Evolutionary conservation across 306 rosid genomes (phyloP).

Genomic region (Boehmeria nivea): DNA sequence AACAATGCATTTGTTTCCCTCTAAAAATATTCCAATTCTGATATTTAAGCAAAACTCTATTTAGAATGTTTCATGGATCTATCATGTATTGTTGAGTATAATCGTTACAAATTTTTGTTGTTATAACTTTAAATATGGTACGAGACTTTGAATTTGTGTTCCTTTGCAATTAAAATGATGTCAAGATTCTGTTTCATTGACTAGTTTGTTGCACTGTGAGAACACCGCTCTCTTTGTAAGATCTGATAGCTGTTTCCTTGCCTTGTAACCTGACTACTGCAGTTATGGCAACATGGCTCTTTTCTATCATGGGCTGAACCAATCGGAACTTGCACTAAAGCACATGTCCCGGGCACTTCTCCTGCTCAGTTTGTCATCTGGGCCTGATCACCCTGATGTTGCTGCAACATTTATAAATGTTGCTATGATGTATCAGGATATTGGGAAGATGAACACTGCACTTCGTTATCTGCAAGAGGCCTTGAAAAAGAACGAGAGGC

Average conservation of each 20-base stretch:
- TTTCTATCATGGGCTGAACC: constrained; percentile 93
- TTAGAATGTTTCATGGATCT: too few relatives aligned
- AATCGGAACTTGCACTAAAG: constrained; percentile 88
- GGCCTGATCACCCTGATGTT: constrained; percentile 98
- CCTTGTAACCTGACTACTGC: too few relatives aligned
- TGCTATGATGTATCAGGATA: constrained; percentile 98
- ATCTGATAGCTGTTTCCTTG: constrained; percentile 18
- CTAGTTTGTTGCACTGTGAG: not conserved
- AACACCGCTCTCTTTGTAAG: not conserved
- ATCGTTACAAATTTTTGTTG: too few relatives aligned
- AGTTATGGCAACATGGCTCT: constrained; percentile 99
- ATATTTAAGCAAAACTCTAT: too few relatives aligned
- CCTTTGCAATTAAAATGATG: too few relatives aligned
- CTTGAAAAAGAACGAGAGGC: constrained; percentile 90
- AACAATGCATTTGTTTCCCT: too few relatives aligned
- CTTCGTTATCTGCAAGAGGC: constrained; percentile 99
- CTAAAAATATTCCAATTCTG: too few relatives aligned
- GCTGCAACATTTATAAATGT: constrained; percentile 93
- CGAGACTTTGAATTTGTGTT: too few relatives aligned
- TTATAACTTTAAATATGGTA: too few relatives aligned
- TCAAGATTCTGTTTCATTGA: too few relatives aligned
- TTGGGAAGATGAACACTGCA: constrained; percentile 93
- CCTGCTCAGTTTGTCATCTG: constrained; percentile 84
- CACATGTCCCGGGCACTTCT: constrained; percentile 98
- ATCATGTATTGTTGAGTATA: too few relatives aligned